These are phyloP conservation scores for Saccharomycopsis javanensis DNA, from an alignment of 805 yeast species.

Conservation along the genomic window DNA sequence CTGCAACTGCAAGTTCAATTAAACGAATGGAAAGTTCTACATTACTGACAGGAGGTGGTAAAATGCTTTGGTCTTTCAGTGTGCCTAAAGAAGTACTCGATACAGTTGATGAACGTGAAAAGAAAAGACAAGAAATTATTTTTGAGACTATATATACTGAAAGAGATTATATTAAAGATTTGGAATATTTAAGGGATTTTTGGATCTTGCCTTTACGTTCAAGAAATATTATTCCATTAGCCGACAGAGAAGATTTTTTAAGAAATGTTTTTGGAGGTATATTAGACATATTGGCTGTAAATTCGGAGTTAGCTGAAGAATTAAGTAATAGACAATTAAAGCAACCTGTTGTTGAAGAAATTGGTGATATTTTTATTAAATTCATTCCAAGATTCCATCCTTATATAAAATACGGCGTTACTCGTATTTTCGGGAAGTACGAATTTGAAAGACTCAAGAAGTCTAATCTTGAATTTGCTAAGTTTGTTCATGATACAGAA, in stretches of 20 bases:
- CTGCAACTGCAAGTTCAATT: constrained; percentile 46
- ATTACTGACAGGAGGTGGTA: constrained; percentile 65
- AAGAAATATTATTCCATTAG: constrained; percentile 77
- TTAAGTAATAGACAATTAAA: constrained; percentile 78
- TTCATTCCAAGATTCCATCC: constrained; percentile 84
- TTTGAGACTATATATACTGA: constrained; percentile 92
- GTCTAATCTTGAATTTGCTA: constrained; percentile 81
- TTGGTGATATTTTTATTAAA: constrained; percentile 83
- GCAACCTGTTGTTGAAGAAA: constrained; percentile 70
- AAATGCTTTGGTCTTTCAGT: constrained; percentile 87
- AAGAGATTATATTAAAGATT: constrained; percentile 87
- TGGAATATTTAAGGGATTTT: constrained; percentile 86
- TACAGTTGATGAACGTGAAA: constrained; percentile 69
- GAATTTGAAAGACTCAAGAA: constrained; percentile 91
- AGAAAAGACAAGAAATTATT: constrained; percentile 89
- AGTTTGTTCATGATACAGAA: constrained; percentile 86
- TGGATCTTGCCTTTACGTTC: constrained; percentile 88
- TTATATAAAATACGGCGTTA: constrained; percentile 86
- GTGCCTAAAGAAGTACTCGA: constrained; percentile 76
- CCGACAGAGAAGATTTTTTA: constrained; percentile 83
- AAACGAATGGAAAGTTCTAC: constrained; percentile 62
- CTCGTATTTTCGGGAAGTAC: constrained; percentile 89
- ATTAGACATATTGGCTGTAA: constrained; percentile 75
- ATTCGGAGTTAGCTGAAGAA: constrained; percentile 80
- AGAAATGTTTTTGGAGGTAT: constrained; percentile 88